Percentiles rank a stretch among this genome's conserved stretches.
Conservation (phyloP, 2,329 filamentous ascomycete genomes). For the Fusarium hainanense region DNA sequence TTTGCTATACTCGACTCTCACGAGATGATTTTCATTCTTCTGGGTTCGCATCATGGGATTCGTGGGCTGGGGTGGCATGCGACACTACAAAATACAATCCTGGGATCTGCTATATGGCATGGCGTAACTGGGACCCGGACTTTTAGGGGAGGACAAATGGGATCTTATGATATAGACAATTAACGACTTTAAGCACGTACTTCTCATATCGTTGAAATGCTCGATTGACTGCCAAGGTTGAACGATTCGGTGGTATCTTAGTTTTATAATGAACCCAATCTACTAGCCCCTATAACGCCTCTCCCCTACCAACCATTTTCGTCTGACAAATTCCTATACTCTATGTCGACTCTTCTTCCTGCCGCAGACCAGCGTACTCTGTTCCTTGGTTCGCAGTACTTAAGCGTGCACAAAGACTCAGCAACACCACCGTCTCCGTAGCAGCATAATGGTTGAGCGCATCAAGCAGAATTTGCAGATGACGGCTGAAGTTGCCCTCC, state of each 20-base stretch:
- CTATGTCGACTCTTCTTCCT: conserved; percentile 64
- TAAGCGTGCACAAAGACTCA: conserved; percentile 85
- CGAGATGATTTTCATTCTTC: conserved; percentile 40
- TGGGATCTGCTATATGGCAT: conserved; percentile 24
- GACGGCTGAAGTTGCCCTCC: conserved; percentile 91
- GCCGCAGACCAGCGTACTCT: conserved; percentile 68
- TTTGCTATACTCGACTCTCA: conserved; percentile 48
- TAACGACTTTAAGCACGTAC: conserved; percentile 10
- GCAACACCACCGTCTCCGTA: conserved; percentile 93
- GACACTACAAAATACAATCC: conserved; percentile 39
- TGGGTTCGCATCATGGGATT: conserved; percentile 29
- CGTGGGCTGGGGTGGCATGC: conserved; percentile 27
- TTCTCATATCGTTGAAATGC: neutral
- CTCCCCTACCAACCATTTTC: conserved; percentile 2
- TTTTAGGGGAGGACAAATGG: conserved; percentile 7
- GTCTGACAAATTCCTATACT: neutral
- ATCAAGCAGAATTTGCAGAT: conserved; percentile 93
- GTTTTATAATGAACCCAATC: conserved; percentile 30
- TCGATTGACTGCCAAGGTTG: conserved; percentile 3
- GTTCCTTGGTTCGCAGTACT: conserved; percentile 84
- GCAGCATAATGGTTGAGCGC: conserved; percentile 97
- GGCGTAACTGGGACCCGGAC: conserved; percentile 15
- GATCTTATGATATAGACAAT: conserved; percentile 31
- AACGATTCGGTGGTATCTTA: conserved; percentile 44
- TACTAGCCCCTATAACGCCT: conserved; percentile 41